Conservation (phyloP, 2,329 filamentous ascomycete species). For the Penicillium sp. region DNA sequence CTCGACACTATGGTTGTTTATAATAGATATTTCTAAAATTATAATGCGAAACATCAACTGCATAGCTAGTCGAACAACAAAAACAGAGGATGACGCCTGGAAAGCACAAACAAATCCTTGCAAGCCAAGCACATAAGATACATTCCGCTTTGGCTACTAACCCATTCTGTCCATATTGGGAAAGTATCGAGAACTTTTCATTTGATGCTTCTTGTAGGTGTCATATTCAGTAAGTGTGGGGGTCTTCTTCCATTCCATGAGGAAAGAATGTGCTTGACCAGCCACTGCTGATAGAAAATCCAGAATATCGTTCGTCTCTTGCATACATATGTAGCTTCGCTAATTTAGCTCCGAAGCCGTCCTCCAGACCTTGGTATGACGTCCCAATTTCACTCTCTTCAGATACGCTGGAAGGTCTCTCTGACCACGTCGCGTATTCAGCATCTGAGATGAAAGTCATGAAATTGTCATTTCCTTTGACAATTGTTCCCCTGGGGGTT, state of each 20-base stretch:
- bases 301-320: background rate
- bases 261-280: constrained; percentile 16
- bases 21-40: background rate
- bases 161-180: background rate
- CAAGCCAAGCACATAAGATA: background rate
- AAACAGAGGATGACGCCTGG: background rate
- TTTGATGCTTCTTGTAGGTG: no score
- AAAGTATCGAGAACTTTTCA: background rate
- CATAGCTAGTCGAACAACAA: background rate
- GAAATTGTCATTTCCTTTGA: background rate
- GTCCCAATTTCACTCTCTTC: background rate
- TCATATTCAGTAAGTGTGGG: background rate
- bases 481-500: background rate
- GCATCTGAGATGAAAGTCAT: background rate
- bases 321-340: background rate
- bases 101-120: background rate
- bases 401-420: background rate
- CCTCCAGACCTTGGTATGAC: background rate
- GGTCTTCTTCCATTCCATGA: background rate
- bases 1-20: no score
- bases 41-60: background rate
- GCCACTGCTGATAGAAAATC: constrained; percentile 13
- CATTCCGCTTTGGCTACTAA: background rate
- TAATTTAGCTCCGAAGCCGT: background rate
- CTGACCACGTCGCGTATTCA: background rate